These are phyloP conservation scores for Hibiscus mutabilis DNA, from an alignment of 345 rosid genomes.

Conservation along the genomic window DNA sequence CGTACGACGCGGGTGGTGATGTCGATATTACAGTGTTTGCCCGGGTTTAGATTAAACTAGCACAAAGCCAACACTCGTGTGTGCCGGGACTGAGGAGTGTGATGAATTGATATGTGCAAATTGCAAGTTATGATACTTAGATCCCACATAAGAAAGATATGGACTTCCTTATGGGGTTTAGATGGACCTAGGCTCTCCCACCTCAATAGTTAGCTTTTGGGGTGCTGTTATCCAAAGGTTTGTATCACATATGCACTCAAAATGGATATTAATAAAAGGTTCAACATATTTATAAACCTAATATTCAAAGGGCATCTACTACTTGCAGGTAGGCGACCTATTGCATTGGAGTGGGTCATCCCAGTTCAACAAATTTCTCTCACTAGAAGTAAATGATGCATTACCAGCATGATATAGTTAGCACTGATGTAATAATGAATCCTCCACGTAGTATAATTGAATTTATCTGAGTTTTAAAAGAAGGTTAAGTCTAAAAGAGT, in stretches of 20 bases:
- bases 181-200: too few species aligned
- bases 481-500: not conserved
- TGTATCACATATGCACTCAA: not conserved
- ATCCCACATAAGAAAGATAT: too few species aligned
- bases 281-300: slow-evolving; percentile 2
- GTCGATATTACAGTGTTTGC: too few species aligned
- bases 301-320: not conserved
- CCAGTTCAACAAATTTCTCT: slow-evolving; percentile 1
- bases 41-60: too few species aligned
- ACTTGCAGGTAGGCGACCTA: not conserved
- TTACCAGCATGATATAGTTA: not conserved
- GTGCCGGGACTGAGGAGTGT: too few species aligned
- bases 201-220: too few species aligned
- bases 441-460: not conserved
- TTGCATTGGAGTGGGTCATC: not conserved
- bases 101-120: too few species aligned
- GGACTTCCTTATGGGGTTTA: too few species aligned
- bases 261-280: not conserved
- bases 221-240: not conserved
- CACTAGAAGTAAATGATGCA: not conserved
- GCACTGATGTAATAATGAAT: not conserved
- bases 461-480: not conserved
- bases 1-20: too few species aligned
- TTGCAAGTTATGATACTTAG: too few species aligned
- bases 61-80: too few species aligned